Conservation (phyloP, 1,139 yeast species). For the Protomyces inundatus region DNA sequence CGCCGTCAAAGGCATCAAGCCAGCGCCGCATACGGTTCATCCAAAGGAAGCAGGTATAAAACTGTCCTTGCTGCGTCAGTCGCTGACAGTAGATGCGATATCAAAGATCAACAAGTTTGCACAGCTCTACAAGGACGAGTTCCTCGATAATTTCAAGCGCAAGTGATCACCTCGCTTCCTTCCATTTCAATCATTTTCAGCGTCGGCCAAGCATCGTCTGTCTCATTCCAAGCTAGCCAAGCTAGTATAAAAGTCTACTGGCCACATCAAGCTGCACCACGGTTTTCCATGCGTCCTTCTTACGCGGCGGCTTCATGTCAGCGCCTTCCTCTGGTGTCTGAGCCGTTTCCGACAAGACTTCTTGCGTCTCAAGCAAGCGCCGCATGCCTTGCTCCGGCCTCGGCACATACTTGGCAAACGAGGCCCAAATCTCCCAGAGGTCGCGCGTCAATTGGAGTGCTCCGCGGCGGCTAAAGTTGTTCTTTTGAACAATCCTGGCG, state of each 20-base stretch:
- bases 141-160: slow-evolving; percentile 16
- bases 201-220: not conserved
- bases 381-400: slow-evolving; percentile 25
- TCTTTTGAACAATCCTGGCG: slow-evolving; percentile 4
- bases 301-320: not conserved
- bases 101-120: slow-evolving; percentile 4
- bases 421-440: slow-evolving; percentile 22
- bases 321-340: not conserved
- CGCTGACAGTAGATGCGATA: slow-evolving; percentile 3
- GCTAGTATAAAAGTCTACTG: not conserved
- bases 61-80: too few relatives aligned
- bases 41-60: not conserved
- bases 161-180: not conserved
- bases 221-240: not conserved
- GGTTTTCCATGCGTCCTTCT: not conserved
- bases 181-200: not conserved
- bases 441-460: slow-evolving; percentile 26
- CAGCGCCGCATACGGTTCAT: slow-evolving; percentile 7
- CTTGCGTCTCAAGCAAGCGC: not conserved
- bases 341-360: not conserved
- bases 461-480: slow-evolving; percentile 23
- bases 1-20: slow-evolving; percentile 18
- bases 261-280: not conserved
- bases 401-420: slow-evolving; percentile 17
- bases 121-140: slow-evolving; percentile 14